Percentiles rank a stretch among this genome's conserved stretches.
Evolutionary conservation across 1,284 basidiomycete genomes (phyloP).

Genomic region (Agaricales sp.): DNA sequence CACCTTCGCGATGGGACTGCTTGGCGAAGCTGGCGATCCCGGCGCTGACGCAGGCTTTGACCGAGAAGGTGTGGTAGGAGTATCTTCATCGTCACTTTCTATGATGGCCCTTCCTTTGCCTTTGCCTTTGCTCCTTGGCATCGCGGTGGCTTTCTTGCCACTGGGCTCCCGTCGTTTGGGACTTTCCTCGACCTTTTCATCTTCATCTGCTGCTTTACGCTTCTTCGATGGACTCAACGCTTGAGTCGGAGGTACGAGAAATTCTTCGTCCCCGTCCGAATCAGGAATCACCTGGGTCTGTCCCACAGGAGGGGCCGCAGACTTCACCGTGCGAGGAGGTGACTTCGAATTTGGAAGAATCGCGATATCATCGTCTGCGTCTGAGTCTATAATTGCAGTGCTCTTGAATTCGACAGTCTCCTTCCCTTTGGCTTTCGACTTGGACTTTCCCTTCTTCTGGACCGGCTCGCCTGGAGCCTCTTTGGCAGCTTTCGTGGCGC

Average conservation of each 20-base stretch:
- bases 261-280: background rate
- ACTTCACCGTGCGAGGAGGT: background rate
- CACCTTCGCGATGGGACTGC: too few species aligned
- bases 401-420: constrained; percentile 1
- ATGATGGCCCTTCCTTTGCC: background rate
- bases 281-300: constrained; percentile 3
- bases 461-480: background rate
- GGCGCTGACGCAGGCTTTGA: too few species aligned
- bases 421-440: constrained; percentile 7
- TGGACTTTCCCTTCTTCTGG: background rate
- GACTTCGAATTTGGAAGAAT: background rate
- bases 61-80: background rate
- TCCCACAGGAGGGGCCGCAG: background rate
- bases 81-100: constrained; percentile 7
- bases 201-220: background rate
- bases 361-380: background rate
- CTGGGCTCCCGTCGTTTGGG: constrained; percentile 6
- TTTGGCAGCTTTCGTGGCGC: constrained; percentile 1
- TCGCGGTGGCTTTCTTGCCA: background rate
- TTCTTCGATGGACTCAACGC: background rate
- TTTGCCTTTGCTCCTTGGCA: background rate
- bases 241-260: background rate
- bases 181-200: background rate
- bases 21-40: too few species aligned
- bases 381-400: background rate